Percentiles rank a stretch among this genome's conserved stretches.
Evolutionary conservation across 345 rosid genomes (phyloP).

Genomic region (Eucalyptus coolabah): DNA sequence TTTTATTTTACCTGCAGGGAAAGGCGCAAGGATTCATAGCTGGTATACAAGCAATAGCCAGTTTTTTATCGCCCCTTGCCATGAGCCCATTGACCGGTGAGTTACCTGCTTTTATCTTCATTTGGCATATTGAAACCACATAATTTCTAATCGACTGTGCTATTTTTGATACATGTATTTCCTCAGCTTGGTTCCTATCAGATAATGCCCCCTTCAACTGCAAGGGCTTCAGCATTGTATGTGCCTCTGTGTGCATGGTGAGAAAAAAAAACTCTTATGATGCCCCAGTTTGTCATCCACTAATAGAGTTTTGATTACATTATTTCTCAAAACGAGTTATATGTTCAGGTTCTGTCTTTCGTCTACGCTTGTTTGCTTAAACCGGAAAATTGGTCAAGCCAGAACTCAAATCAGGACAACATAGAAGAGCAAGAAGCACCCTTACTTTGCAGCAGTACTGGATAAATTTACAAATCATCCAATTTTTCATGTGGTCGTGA

Average conservation of each 20-base stretch:
- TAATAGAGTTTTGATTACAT: not conserved
- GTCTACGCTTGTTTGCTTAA: constrained; percentile 17
- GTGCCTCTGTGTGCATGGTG: constrained; percentile 39
- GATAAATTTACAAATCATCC: not conserved
- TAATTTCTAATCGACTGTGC: not conserved
- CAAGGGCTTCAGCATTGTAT: constrained; percentile 40
- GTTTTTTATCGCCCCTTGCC: constrained; percentile 31
- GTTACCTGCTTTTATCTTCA: not conserved
- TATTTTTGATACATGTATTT: not conserved
- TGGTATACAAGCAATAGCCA: constrained; percentile 32
- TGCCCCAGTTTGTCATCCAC: not conserved
- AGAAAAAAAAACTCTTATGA: not conserved
- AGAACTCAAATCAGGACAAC: not conserved
- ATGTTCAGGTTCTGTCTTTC: constrained; percentile 17
- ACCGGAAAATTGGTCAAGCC: not conserved
- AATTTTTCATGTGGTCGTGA: not conserved
- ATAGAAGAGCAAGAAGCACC: constrained; percentile 18
- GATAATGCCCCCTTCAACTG: constrained; percentile 37
- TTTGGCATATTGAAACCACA: not conserved
- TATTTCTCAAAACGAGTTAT: not conserved
- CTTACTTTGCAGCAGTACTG: not conserved
- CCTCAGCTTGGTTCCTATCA: constrained; percentile 36
- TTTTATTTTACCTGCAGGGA: constrained; percentile 14
- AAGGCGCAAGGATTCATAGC: constrained; percentile 43
- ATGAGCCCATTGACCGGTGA: constrained; percentile 46